phyloP scores from a whole-genome alignment of 495 filamentous ascomycete genomes.

The Pseudomonodictys pantanalensis region DNA sequence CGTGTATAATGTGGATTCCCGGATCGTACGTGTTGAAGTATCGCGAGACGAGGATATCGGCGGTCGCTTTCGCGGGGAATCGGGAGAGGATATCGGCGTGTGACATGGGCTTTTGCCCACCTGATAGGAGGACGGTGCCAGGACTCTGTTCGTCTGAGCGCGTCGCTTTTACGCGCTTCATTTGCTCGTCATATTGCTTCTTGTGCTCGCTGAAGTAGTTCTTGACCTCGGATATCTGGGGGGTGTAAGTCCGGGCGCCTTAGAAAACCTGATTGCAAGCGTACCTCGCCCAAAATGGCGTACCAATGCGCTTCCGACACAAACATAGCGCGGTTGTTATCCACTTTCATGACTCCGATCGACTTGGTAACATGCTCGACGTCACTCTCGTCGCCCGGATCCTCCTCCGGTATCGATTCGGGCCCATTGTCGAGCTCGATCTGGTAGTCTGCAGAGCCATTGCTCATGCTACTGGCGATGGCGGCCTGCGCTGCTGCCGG shows the following conservation, averaged over 20 bases:
- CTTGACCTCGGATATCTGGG: conserved; percentile 87
- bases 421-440: conserved; percentile 56
- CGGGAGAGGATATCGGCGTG: conserved; percentile 74
- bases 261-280: conserved; percentile 36
- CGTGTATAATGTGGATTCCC: conserved; percentile 79
- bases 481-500: conserved; percentile 62
- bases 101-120: conserved; percentile 60
- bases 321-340: conserved; percentile 80
- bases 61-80: conserved; percentile 74
- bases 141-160: conserved; percentile 47
- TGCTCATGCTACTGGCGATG: conserved; percentile 59
- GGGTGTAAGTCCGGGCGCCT: background rate
- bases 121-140: conserved; percentile 66
- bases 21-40: conserved; percentile 73
- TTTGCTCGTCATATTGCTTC: conserved; percentile 64
- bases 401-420: conserved; percentile 54
- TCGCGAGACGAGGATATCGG: conserved; percentile 72
- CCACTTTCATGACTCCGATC: conserved; percentile 88
- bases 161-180: conserved; percentile 59
- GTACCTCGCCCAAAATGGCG: conserved; percentile 77
- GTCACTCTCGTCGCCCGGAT: conserved; percentile 69
- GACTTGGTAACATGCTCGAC: conserved; percentile 89
- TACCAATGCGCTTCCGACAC: conserved; percentile 95
- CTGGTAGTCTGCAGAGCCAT: conserved; percentile 42
- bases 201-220: conserved; percentile 76